Percentiles rank a stretch among this genome's conserved stretches.
Evolutionary conservation across 176 grass and related monocot genomes (phyloP).

Genomic region (Puccinellia tenuiflora): DNA sequence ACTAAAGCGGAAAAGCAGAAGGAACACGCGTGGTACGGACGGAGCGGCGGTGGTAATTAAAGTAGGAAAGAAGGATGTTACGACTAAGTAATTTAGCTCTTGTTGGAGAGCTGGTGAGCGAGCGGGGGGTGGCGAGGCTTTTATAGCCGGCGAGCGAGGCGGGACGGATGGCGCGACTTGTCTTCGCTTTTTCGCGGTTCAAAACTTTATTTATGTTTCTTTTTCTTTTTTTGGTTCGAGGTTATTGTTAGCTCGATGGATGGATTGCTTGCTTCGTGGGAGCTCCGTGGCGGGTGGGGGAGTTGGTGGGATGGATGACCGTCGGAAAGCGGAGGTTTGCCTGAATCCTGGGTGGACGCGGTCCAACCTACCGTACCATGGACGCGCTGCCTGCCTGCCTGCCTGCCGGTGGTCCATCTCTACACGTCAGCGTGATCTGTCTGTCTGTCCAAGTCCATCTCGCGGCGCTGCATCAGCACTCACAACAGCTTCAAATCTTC

Average conservation of each 20-base stretch:
- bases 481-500: neutral
- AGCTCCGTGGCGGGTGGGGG: neutral
- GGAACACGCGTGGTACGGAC: neutral
- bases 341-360: neutral
- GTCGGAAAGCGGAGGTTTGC: neutral
- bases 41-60: neutral
- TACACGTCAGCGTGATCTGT: neutral
- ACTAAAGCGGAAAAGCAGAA: neutral
- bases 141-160: slow-evolving; percentile 18
- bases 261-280: neutral
- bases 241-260: neutral
- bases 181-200: neutral
- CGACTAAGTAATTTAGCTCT: no score
- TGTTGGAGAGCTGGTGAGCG: slow-evolving; percentile 51
- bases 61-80: no score
- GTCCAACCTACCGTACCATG: neutral
- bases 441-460: no score
- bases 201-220: neutral
- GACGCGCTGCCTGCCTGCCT: no score
- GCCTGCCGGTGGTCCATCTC: neutral
- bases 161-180: neutral
- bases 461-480: slow-evolving; percentile 4
- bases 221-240: neutral
- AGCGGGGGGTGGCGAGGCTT: slow-evolving; percentile 8
- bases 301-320: slow-evolving; percentile 46